Evolutionary conservation across 495 filamentous ascomycete genomes (phyloP), one percentile per base, ranked within the genome.

Genomic region (Xylaria longipes): DNA sequence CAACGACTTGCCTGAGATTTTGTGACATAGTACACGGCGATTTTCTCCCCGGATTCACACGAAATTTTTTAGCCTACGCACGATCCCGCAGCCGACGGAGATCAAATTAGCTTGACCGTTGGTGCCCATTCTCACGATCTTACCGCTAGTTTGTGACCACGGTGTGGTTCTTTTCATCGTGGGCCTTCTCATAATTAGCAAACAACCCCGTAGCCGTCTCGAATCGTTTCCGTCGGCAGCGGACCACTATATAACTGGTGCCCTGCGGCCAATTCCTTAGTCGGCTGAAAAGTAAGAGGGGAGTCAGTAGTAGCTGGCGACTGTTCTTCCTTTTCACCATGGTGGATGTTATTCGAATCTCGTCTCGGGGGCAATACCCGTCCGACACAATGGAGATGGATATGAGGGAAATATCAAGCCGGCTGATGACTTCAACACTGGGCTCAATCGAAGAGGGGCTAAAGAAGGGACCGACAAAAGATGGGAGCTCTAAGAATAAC

Each of bases 321-420:
- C 39, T 58, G 22, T 39, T 0, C 50, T 27, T 35, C 27, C 3
- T 35, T 22, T 33, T 52, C 46, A 66, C 12, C 39, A 71, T 71
- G 69, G 69, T 64, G 39, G 69, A 71, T 60, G 62, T 71, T 2
- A 57, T 71, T 25, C 62, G 69, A 8, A 39, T 60, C 52, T 52
- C 69, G 5, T 66, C 69, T 5, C 62, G 25, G 27, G 41, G 62
- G 29, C 63, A 66, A n/a, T 60, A 66, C 27, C 62, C 69, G 3
- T 37, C 69, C 50, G 46, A 66, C 50, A 43, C 33, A 37, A 66
- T 66, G 41, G 52, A 71, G 17, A 56, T 61, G 56, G 58, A 56
- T 22, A 56, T 70, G 25, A 25, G 15, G 43, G 68, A 63, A 6
- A 15, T 71, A 25, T 71, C 69, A 5, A 57, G 50, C 25, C 62